A percentile compares a stretch with the other conserved stretches of the same genome.
Evolutionary conservation across 2,329 filamentous ascomycete species (phyloP).

Genomic region (Seiridium cupressi): DNA sequence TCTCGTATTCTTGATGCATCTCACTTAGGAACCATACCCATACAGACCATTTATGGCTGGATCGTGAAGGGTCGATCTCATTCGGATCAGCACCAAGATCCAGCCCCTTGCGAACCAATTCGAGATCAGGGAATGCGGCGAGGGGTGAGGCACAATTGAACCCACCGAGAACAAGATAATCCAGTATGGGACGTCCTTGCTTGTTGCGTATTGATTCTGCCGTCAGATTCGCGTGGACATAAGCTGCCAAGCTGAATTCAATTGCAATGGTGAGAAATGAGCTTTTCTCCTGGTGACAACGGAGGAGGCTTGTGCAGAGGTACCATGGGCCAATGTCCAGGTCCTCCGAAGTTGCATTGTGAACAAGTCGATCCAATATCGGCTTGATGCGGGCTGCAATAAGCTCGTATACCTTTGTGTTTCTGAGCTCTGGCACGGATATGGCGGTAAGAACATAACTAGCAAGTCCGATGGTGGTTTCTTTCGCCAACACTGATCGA

Average conservation of each 20-base stretch:
- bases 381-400: background rate
- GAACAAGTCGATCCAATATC: background rate
- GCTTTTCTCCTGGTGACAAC: background rate
- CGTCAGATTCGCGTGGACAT: background rate
- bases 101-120: background rate
- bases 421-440: background rate
- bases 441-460: background rate
- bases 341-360: background rate
- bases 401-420: background rate
- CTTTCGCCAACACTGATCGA: rapidly evolving
- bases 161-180: background rate
- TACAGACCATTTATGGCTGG: background rate
- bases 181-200: background rate
- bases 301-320: background rate
- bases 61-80: background rate
- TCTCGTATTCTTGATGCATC: background rate
- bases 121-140: background rate
- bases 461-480: background rate
- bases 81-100: background rate
- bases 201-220: background rate
- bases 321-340: background rate
- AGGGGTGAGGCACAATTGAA: background rate
- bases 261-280: background rate
- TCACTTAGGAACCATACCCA: background rate
- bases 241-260: background rate